Base-by-base conservation (phyloP, 1,284 basidiomycete species). In the Tylopilus orsonianus region DNA sequence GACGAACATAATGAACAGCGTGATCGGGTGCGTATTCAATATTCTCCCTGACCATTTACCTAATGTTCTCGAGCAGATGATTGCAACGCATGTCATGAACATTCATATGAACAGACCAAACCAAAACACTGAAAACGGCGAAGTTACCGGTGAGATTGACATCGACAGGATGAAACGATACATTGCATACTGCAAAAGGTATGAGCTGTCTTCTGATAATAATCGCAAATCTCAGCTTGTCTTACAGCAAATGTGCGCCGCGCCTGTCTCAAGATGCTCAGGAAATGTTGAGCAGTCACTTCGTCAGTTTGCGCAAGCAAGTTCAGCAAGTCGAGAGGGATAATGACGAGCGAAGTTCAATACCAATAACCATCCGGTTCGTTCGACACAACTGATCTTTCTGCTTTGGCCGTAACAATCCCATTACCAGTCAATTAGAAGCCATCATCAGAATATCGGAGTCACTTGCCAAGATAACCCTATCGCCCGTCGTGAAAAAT, bases 381-480 rank as follows among this genome's bases (percentile, higher is more conserved):
- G 80, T 73, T 38, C 14, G 40, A n/a, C 18, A 26, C 19, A 6
- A 35, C 26, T 35, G 19, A 24, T 43, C 13, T 35, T 26, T 36
- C 5, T 41, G 30, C 41, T 16, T 41, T 52, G 18, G n/a, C 52
- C 14, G 39, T 57, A 24, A 57, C 10, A 20, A 38, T 50, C 1
- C 14, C n/a, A 40, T 44, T 22, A 37, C 12, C 59, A 97, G 93
- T 56, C 97, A 99, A 85, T 78, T 99, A 8, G 97, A 99, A 74
- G 97, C 97, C 30, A 97, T 99, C 61, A 93, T 99, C 60, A 94
- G 97, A 37, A 99, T 99, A 63, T 97, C 94, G 5, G 97, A 99
- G 69, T 89, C 94, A 3, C 75, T 98, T 14, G 95, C 96, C 24
- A 99, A 99, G 68, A 81, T 99, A 70, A 94, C 93, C 1, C 78